These are phyloP conservation scores for Rhinocladiella mackenziei DNA, from an alignment of 2,329 filamentous ascomycete species.

Conservation along the genomic window DNA sequence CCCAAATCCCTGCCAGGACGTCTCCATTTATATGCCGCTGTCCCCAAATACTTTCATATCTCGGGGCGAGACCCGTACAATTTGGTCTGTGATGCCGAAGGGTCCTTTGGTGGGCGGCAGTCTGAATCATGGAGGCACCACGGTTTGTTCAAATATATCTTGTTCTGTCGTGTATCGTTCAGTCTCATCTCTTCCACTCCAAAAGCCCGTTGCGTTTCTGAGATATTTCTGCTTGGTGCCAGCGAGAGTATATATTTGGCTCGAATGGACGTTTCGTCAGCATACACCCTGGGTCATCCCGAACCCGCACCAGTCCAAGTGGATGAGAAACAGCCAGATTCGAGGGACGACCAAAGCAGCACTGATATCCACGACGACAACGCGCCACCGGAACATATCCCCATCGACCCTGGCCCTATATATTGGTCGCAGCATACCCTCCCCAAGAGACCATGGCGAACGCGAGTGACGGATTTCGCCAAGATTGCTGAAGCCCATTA, in stretches of 20 bases:
- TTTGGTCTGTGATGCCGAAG: too few species aligned
- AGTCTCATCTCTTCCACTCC: neutral
- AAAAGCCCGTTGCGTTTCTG: too few species aligned
- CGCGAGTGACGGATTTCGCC: conserved; percentile 14
- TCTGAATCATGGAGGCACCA: neutral
- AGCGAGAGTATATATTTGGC: too few species aligned
- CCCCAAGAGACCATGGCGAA: conserved; percentile 17
- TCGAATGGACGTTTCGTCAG: too few species aligned
- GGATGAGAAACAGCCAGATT: neutral
- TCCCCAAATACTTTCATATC: too few species aligned
- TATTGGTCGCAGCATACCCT: conserved; percentile 19
- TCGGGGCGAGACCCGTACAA: too few species aligned
- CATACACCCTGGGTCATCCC: neutral
- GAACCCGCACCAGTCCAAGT: neutral
- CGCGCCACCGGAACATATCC: neutral
- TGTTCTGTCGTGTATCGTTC: neutral
- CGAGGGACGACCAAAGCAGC: neutral
- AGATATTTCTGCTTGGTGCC: too few species aligned
- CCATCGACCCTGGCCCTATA: conserved; percentile 30
- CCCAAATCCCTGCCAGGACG: too few species aligned
- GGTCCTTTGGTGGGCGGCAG: too few species aligned
- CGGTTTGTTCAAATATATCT: neutral
- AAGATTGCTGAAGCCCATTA: conserved; percentile 26
- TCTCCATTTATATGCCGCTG: too few species aligned
- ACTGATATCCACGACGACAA: neutral